Evolutionary conservation across 345 rosid genomes (phyloP).

Genomic region (Gossypium arboreum): DNA sequence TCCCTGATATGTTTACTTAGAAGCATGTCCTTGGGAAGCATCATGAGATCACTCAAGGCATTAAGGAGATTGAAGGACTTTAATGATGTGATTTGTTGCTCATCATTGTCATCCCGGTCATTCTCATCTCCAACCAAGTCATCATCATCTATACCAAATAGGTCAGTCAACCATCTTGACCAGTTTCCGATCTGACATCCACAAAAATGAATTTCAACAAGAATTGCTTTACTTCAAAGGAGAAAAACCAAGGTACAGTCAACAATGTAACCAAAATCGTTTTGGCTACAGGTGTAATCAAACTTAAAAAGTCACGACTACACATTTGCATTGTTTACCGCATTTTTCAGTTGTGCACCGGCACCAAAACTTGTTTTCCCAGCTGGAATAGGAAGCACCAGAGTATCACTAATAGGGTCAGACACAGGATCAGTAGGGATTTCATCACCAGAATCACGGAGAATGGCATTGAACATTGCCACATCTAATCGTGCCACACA

Average conservation of each 20-base stretch:
- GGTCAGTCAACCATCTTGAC: conserved; percentile 90
- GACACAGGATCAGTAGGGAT: conserved; percentile 92
- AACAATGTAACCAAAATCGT: background rate
- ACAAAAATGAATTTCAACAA: conserved; percentile 12
- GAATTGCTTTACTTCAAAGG: background rate
- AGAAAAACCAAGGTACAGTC: conserved; percentile 3
- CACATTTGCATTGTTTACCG: conserved; percentile 38
- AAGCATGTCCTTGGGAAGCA: conserved; percentile 98
- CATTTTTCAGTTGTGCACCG: conserved; percentile 86
- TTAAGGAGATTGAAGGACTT: conserved; percentile 79
- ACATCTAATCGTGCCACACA: conserved; percentile 90
- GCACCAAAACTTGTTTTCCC: conserved; percentile 83
- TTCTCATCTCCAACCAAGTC: conserved; percentile 37
- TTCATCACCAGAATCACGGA: conserved; percentile 78
- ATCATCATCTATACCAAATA: conserved; percentile 74
- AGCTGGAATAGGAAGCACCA: conserved; percentile 80
- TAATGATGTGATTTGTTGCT: conserved; percentile 45
- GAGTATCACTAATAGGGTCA: conserved; percentile 75
- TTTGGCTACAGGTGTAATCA: background rate
- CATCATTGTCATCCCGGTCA: conserved; percentile 32
- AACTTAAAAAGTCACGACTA: background rate
- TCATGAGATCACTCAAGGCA: conserved; percentile 93
- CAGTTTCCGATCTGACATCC: conserved; percentile 82
- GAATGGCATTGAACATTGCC: conserved; percentile 97
- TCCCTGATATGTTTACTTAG: conserved; percentile 57